These are phyloP conservation scores for Phialophora chinensis DNA, from an alignment of 2,329 filamentous ascomycete genomes.

Conservation along the genomic window DNA sequence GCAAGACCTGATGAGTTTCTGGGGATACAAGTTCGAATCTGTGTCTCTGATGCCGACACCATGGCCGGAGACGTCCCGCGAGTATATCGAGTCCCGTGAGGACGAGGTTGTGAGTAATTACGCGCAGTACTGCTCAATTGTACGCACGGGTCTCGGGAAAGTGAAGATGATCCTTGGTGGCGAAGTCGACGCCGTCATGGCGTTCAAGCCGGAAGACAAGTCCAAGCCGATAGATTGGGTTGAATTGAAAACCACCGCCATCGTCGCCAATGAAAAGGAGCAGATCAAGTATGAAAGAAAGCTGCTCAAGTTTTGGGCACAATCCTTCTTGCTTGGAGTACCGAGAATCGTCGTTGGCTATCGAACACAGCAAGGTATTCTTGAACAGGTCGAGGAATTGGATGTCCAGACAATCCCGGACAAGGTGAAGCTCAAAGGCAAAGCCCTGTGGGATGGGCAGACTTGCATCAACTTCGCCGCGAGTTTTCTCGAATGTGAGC, in stretches of 20 bases:
- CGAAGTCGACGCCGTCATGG: constrained; percentile 95
- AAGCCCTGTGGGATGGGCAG: constrained; percentile 84
- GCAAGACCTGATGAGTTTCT: constrained; percentile 86
- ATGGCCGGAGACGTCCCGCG: constrained; percentile 74
- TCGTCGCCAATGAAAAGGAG: constrained; percentile 71
- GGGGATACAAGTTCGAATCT: constrained; percentile 98
- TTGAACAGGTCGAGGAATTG: constrained; percentile 76
- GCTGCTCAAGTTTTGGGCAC: constrained; percentile 94
- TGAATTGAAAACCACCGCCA: constrained; percentile 88
- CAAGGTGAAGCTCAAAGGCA: constrained; percentile 70
- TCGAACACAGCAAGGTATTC: constrained; percentile 72
- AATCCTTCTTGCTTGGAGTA: constrained; percentile 91
- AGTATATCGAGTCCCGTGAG: constrained; percentile 78
- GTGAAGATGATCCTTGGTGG: constrained; percentile 80
- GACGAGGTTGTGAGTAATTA: constrained; percentile 80
- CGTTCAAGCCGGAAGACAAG: constrained; percentile 71
- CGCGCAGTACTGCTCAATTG: constrained; percentile 94
- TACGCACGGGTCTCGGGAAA: constrained; percentile 82
- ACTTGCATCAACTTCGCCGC: constrained; percentile 90
- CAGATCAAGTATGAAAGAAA: constrained; percentile 83
- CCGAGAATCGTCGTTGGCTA: constrained; percentile 92
- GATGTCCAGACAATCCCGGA: constrained; percentile 79
- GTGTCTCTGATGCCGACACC: constrained; percentile 75
- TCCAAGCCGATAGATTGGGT: constrained; percentile 84
- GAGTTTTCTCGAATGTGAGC: constrained; percentile 75